phyloP scores from a whole-genome alignment of 805 yeast genomes.

The Ogataea paradorogensis region DNA sequence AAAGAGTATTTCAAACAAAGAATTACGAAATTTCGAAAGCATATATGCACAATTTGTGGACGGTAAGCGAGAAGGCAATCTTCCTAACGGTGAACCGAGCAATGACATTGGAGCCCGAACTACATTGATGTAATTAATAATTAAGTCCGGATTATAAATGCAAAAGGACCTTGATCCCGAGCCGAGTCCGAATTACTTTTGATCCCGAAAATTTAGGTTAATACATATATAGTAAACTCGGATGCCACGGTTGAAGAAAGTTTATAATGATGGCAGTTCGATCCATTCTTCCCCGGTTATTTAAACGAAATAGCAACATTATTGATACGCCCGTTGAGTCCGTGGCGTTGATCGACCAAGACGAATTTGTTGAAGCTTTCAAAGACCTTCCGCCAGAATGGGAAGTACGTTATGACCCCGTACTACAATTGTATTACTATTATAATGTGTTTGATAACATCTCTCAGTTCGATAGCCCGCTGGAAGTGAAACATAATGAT shows the following conservation, averaged over 20 bases:
- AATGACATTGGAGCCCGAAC: slow-evolving; percentile 81
- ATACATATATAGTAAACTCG: too few relatives aligned
- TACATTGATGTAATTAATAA: slow-evolving; percentile 59
- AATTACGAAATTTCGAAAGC: slow-evolving; percentile 54
- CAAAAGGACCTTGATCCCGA: neutral
- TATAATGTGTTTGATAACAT: slow-evolving; percentile 34
- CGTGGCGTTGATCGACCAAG: neutral
- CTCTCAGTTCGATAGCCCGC: slow-evolving; percentile 44
- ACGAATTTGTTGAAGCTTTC: slow-evolving; percentile 6
- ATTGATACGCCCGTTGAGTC: neutral
- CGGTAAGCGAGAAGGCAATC: slow-evolving; percentile 66
- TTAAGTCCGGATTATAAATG: slow-evolving; percentile 5
- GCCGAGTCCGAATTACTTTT: neutral
- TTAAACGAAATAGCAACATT: neutral
- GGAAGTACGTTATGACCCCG: slow-evolving; percentile 38
- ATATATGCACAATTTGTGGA: slow-evolving; percentile 73
- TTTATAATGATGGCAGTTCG: neutral
- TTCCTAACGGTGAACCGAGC: slow-evolving; percentile 84
- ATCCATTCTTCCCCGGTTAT: slow-evolving; percentile 1
- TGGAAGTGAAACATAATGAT: slow-evolving; percentile 35
- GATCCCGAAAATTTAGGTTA: too few relatives aligned
- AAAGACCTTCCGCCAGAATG: slow-evolving; percentile 30
- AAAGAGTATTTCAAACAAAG: slow-evolving; percentile 82
- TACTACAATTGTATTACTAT: slow-evolving; percentile 40
- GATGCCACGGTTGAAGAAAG: too few relatives aligned